A percentile compares a stretch with the other conserved stretches of the same genome.
Conservation (phyloP, 495 filamentous ascomycete species). For the Gamarada debralockiae region DNA sequence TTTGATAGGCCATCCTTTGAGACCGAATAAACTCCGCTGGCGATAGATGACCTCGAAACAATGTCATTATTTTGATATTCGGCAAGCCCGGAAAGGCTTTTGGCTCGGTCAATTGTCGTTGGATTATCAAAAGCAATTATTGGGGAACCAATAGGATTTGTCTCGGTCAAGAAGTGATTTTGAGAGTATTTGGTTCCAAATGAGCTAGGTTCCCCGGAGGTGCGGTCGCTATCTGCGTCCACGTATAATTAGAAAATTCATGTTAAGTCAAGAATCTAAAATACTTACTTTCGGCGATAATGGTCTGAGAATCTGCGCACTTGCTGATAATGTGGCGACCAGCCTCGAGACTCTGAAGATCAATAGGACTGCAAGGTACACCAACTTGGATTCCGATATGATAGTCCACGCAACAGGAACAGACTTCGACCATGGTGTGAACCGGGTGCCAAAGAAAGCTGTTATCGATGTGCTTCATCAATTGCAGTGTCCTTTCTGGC, state of each 20-base stretch:
- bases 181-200: neutral
- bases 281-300: neutral
- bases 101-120: neutral
- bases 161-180: neutral
- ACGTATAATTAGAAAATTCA: neutral
- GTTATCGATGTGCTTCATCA: neutral
- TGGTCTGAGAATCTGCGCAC: neutral
- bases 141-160: neutral
- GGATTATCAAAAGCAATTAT: neutral
- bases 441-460: slow-evolving; percentile 1
- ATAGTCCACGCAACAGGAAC: neutral
- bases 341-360: neutral
- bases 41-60: neutral
- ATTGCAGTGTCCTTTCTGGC: neutral
- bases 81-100: neutral
- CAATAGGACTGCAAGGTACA: neutral
- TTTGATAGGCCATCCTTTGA: neutral
- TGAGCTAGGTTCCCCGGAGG: neutral
- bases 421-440: neutral
- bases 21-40: neutral
- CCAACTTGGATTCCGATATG: neutral
- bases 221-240: neutral
- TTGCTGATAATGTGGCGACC: slow-evolving; percentile 7
- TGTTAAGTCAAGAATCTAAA: neutral
- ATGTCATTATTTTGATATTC: neutral